Evolutionary conservation across 2,329 filamentous ascomycete species (phyloP).

Genomic region (Canariomyces notabilis): DNA sequence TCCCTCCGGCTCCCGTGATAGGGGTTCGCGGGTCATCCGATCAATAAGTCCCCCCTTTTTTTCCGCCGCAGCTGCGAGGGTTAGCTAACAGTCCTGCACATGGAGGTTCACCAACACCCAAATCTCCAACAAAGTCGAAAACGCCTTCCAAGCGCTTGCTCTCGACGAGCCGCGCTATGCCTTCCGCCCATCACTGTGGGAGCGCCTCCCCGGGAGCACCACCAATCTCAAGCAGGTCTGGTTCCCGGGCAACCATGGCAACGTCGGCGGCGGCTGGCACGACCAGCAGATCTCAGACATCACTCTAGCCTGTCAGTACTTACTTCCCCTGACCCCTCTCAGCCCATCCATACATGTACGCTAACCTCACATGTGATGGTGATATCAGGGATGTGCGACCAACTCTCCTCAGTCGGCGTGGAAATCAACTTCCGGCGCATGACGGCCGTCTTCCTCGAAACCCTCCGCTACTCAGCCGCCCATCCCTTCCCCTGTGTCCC

Average conservation of each 20-base stretch:
- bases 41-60: conserved; percentile 26
- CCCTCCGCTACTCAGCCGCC: conserved; percentile 29
- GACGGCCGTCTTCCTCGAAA: conserved; percentile 24
- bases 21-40: conserved; percentile 34
- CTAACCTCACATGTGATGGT: not conserved
- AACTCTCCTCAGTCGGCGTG: conserved; percentile 30
- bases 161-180: conserved; percentile 43
- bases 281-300: conserved; percentile 33
- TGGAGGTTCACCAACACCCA: conserved; percentile 41
- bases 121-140: conserved; percentile 37
- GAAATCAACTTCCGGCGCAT: conserved; percentile 29
- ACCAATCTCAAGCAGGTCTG: conserved; percentile 37
- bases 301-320: conserved; percentile 31
- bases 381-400: conserved; percentile 31
- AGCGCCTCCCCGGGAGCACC: conserved; percentile 28
- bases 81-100: conserved; percentile 23
- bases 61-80: conserved; percentile 7
- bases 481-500: conserved; percentile 31
- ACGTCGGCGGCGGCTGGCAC: conserved; percentile 57
- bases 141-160: conserved; percentile 48
- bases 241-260: conserved; percentile 60
- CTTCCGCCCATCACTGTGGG: conserved; percentile 41
- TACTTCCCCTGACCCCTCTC: not conserved
- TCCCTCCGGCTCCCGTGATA: conserved; percentile 38
- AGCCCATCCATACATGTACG: no score